Base-by-base conservation (phyloP, 805 yeast genomes). In the Maudiozyma barnettii region DNA sequence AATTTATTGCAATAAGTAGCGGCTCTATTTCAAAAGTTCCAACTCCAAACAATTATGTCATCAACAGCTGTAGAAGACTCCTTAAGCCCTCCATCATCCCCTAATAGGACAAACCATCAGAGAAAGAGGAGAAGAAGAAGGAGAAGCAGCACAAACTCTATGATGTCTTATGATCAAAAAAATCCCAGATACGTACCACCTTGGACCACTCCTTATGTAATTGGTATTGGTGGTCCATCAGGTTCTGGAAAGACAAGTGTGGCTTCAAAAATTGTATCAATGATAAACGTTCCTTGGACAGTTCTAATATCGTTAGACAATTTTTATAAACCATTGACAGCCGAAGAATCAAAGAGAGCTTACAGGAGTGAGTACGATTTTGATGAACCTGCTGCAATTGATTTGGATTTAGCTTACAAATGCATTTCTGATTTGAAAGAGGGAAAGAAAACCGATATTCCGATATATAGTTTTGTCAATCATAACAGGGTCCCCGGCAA, bases 181-280 rank as follows among this genome's bases (percentile, higher is more conserved):
- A 37, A 16, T n/a, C 39, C 41, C 7, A 38, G 49, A 22, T 84
- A 84, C 55, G 72, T 76, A 7, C 95, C 95, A 6, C 95, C 95
- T n/a, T 85, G 95, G 95, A 78, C 81, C 1, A 81, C 84, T 44
- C 95, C 95, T 0, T 86, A 84, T 56, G 77, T 86, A 44, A 86
- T 86, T 53, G 95, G 95, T n/a, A 76, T 86, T 18, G 95, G 95
- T 0, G 95, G 95, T 1, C 75, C 79, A 22, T 78, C 86, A 14
- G 95, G 98, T 1, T 86, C 96, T 0, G 99, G 99, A 1, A 91
- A 91, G 61, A 91, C 98, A 0, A 83, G 95, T 33, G 87, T 93
- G 18, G 93, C 97, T 0, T 81, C 88, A 36, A 76, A 78, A 52
- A 82, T 93, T 55, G 85, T 90, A 45, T 77, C 82, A 47, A 80